These are phyloP conservation scores for Imleria badia DNA, from an alignment of 768 basidiomycete genomes.

Conservation along the genomic window DNA sequence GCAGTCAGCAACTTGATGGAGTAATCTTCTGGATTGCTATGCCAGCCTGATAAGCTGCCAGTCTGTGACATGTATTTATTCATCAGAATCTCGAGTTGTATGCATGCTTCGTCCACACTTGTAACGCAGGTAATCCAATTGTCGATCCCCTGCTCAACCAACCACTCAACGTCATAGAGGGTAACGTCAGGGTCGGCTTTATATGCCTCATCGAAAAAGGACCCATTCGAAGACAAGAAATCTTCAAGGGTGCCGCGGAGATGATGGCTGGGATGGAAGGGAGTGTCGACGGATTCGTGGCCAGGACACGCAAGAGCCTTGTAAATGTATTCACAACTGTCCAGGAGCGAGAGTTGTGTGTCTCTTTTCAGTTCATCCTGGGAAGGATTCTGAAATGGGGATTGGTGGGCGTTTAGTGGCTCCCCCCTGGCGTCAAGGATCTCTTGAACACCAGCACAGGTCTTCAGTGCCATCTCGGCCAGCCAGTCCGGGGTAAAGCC, in stretches of 20 bases:
- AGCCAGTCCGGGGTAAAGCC: constrained; percentile 18
- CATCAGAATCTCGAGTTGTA: constrained; percentile 17
- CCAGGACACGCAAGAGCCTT: constrained; percentile 8
- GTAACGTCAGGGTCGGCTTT: constrained; percentile 6
- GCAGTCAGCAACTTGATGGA: constrained; percentile 40
- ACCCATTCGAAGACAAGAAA: constrained; percentile 12
- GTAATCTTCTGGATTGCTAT: constrained; percentile 28
- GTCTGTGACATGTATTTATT: constrained; percentile 16
- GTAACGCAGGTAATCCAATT: constrained; percentile 28
- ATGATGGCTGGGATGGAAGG: neutral
- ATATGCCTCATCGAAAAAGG: constrained; percentile 5
- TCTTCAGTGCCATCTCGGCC: constrained; percentile 39
- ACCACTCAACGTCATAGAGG: constrained; percentile 38
- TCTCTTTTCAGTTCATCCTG: constrained; percentile 18
- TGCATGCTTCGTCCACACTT: constrained; percentile 2
- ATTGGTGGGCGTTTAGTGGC: constrained; percentile 23
- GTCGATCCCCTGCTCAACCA: constrained; percentile 31
- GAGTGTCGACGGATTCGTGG: fast-evolving
- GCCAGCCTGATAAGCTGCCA: no score
- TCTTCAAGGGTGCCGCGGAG: constrained; percentile 4
- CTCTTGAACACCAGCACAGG: constrained; percentile 19
- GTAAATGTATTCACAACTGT: neutral
- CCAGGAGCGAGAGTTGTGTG: constrained; percentile 32
- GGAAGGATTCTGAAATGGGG: constrained; percentile 19
- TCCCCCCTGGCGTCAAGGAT: constrained; percentile 35